phyloP scores from a whole-genome alignment of 768 basidiomycete genomes.

The Trametes cubensis region DNA sequence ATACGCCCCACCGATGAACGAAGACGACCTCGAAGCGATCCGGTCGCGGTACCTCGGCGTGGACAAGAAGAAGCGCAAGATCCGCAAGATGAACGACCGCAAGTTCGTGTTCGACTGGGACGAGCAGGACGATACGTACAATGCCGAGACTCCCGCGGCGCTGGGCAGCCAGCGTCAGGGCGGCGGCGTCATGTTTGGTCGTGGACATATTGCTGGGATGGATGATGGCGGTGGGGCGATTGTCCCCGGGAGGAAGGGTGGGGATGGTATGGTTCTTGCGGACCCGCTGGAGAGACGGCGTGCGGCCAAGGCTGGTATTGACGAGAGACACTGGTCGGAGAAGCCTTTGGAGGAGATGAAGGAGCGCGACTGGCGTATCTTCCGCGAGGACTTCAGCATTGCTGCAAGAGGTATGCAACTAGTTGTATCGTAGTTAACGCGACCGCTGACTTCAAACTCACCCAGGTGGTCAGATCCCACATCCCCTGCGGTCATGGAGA shows the following conservation, averaged over 20 bases:
- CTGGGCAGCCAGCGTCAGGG: constrained; percentile 75
- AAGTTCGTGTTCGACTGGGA: constrained; percentile 99
- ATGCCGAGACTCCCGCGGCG: constrained; percentile 72
- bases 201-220: constrained; percentile 84
- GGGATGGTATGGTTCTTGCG: constrained; percentile 56
- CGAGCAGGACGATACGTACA: constrained; percentile 90
- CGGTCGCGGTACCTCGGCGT: constrained; percentile 94
- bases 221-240: constrained; percentile 65
- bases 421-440: neutral
- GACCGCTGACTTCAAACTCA: constrained; percentile 7
- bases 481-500: constrained; percentile 89
- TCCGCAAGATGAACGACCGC: constrained; percentile 92
- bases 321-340: constrained; percentile 98
- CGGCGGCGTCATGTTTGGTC: constrained; percentile 87
- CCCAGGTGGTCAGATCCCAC: constrained; percentile 88
- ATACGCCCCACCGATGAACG: constrained; percentile 70
- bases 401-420: constrained; percentile 75
- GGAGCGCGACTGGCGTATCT: constrained; percentile 98
- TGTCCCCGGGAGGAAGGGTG: constrained; percentile 39
- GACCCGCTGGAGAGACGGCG: constrained; percentile 83
- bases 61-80: constrained; percentile 91
- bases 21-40: constrained; percentile 78
- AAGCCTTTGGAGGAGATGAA: constrained; percentile 92
- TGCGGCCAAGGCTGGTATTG: constrained; percentile 79
- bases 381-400: constrained; percentile 97